Evolutionary conservation across 768 basidiomycete species (phyloP).

Genomic region (Boletales sp.): DNA sequence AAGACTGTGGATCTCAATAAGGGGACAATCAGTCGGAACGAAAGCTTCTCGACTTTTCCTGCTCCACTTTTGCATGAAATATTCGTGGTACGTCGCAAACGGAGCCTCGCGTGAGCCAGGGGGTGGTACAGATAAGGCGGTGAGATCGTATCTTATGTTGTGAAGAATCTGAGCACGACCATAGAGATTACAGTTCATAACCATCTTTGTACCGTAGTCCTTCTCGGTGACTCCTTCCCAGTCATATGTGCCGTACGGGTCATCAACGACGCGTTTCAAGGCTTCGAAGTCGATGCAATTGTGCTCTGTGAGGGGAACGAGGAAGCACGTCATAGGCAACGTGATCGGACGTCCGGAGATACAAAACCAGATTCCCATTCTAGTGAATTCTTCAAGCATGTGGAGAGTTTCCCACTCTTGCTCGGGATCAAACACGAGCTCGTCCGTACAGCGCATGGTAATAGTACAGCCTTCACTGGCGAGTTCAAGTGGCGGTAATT

Average conservation of each 20-base stretch:
- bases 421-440: conserved; percentile 44
- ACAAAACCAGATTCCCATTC: conserved; percentile 56
- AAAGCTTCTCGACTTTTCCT: conserved; percentile 40
- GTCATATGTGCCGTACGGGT: conserved; percentile 49
- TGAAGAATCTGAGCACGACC: conserved; percentile 58
- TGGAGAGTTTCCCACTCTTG: conserved; percentile 46
- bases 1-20: conserved; percentile 53
- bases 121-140: conserved; percentile 56
- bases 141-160: conserved; percentile 60
- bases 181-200: conserved; percentile 51
- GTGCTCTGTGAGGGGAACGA: conserved; percentile 59
- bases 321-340: conserved; percentile 52
- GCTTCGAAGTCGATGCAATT: conserved; percentile 54
- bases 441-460: conserved; percentile 44
- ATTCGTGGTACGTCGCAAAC: conserved; percentile 55
- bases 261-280: conserved; percentile 47
- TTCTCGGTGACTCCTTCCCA: conserved; percentile 53
- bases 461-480: conserved; percentile 28
- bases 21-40: conserved; percentile 55
- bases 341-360: conserved; percentile 56
- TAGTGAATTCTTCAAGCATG: conserved; percentile 65
- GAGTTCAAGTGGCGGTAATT: conserved; percentile 47
- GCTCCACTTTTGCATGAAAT: conserved; percentile 54
- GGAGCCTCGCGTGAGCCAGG: conserved; percentile 47
- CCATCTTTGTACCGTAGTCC: conserved; percentile 47